Evolutionary conservation across 192 early-diverging fungal species (phyloP).

Genomic region (Allomyces javanicus): DNA sequence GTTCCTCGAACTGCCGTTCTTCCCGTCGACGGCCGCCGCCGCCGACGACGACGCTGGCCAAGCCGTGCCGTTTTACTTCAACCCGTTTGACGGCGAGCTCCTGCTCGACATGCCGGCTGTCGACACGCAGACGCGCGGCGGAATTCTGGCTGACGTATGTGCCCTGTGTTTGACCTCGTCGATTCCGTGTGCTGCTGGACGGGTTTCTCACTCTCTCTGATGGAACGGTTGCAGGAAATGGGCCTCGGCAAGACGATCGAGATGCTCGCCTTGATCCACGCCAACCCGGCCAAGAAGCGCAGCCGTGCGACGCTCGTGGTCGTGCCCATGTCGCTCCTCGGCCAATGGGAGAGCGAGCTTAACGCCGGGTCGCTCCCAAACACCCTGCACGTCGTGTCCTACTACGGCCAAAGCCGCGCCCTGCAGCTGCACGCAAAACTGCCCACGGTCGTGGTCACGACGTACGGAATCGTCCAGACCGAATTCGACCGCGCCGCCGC

Average conservation of each 20-base stretch:
- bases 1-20: not conserved
- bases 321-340: slow-evolving; percentile 46
- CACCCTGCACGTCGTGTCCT: slow-evolving; percentile 26
- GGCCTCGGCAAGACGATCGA: slow-evolving; percentile 40
- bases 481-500: slow-evolving; percentile 23
- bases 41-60: not conserved
- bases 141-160: slow-evolving; percentile 28
- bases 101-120: slow-evolving; percentile 21
- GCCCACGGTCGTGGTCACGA: slow-evolving; percentile 47
- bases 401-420: slow-evolving; percentile 34
- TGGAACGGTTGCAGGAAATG: slow-evolving; percentile 15
- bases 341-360: slow-evolving; percentile 58
- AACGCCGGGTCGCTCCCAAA: slow-evolving; percentile 18
- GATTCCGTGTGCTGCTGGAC: not conserved
- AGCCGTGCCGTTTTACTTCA: not conserved
- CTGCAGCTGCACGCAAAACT: slow-evolving; percentile 1
- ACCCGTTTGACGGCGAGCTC: slow-evolving; percentile 11
- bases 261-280: slow-evolving; percentile 29
- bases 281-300: slow-evolving; percentile 11
- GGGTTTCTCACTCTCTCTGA: not conserved
- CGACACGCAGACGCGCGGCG: slow-evolving; percentile 22
- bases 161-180: not conserved
- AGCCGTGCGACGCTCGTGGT: slow-evolving; percentile 41
- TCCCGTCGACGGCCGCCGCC: not conserved
- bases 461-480: slow-evolving; percentile 39